phyloP scores from a whole-genome alignment of 1,284 basidiomycete species.

The Sanghuangporus baumii region DNA sequence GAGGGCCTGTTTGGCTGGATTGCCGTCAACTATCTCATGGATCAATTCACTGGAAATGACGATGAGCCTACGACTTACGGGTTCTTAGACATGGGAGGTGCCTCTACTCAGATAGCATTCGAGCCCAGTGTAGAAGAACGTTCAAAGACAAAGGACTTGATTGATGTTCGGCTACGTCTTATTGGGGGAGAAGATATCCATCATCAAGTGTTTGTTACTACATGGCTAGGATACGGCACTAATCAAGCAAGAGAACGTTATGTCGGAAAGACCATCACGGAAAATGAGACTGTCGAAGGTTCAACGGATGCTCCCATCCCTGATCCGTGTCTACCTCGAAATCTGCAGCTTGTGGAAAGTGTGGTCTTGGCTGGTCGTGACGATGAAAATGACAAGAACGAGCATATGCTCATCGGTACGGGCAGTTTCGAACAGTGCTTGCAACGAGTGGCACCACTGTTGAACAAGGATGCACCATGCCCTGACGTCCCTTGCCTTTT shows the following conservation, averaged over 20 bases:
- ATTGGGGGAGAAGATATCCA: slow-evolving; percentile 82
- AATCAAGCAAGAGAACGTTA: slow-evolving; percentile 95
- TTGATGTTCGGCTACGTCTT: slow-evolving; percentile 77
- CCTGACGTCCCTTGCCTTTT: slow-evolving; percentile 88
- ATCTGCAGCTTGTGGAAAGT: slow-evolving; percentile 54
- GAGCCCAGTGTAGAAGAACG: slow-evolving; percentile 63
- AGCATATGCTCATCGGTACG: slow-evolving; percentile 75
- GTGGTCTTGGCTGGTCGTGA: slow-evolving; percentile 39
- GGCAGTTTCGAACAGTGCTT: slow-evolving; percentile 90
- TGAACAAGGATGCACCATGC: slow-evolving; percentile 86
- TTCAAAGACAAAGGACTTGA: slow-evolving; percentile 55
- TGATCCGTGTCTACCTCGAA: slow-evolving; percentile 89
- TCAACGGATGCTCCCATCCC: slow-evolving; percentile 36
- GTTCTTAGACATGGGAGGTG: slow-evolving; percentile 99
- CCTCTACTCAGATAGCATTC: slow-evolving; percentile 97
- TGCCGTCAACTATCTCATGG: slow-evolving; percentile 98
- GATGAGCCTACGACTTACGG: slow-evolving; percentile 81
- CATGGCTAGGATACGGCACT: slow-evolving; percentile 97
- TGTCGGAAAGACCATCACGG: slow-evolving; percentile 58
- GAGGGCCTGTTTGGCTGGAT: slow-evolving; percentile 99
- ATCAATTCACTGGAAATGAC: slow-evolving; percentile 77
- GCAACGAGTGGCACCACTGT: slow-evolving; percentile 63
- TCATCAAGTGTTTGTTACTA: slow-evolving; percentile 95
- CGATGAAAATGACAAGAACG: slow-evolving; percentile 38
- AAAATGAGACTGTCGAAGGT: slow-evolving; percentile 40